phyloP scores from a whole-genome alignment of 1,139 yeast genomes.

The Trichomonascaceae sp. region DNA sequence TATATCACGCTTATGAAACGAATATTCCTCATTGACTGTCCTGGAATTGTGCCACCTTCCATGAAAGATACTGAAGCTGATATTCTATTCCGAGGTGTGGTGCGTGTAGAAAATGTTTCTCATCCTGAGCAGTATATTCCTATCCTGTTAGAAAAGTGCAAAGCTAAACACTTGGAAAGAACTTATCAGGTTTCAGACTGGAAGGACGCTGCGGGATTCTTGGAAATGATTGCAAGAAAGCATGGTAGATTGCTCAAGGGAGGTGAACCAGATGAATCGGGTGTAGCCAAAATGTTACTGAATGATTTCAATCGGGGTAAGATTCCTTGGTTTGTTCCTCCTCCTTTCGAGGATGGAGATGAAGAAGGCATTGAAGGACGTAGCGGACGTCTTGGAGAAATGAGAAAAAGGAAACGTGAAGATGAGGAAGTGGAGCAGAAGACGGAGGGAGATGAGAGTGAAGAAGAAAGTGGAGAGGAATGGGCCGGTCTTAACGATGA shows the following conservation, averaged over 20 bases:
- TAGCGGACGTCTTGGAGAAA: slow-evolving; percentile 25
- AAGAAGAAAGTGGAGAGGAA: slow-evolving; percentile 13
- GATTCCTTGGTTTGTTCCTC: slow-evolving; percentile 96
- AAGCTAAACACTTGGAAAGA: slow-evolving; percentile 85
- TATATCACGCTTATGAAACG: slow-evolving; percentile 95
- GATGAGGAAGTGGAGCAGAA: slow-evolving; percentile 14
- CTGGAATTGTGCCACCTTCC: slow-evolving; percentile 98
- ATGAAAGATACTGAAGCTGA: slow-evolving; percentile 87
- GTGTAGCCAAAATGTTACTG: slow-evolving; percentile 83
- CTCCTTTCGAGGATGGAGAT: slow-evolving; percentile 52
- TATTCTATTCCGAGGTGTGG: slow-evolving; percentile 92
- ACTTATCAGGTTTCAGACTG: slow-evolving; percentile 94
- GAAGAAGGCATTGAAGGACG: slow-evolving; percentile 19
- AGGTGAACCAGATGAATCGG: slow-evolving; percentile 95
- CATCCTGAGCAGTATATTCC: slow-evolving; percentile 95
- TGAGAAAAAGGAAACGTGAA: slow-evolving; percentile 19
- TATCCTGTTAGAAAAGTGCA: slow-evolving; percentile 77
- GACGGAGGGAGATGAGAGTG: slow-evolving; percentile 17
- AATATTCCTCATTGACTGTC: slow-evolving; percentile 93
- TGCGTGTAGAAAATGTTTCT: slow-evolving; percentile 93
- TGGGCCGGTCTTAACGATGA: slow-evolving; percentile 4
- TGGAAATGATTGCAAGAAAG: slow-evolving; percentile 86
- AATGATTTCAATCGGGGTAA: slow-evolving; percentile 96
- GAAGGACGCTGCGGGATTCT: slow-evolving; percentile 76
- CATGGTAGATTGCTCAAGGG: slow-evolving; percentile 91